Percentiles rank a stretch among this genome's conserved stretches.
phyloP scores from a whole-genome alignment of 176 grass and related monocot species.

The Eragrostis nindensis region DNA sequence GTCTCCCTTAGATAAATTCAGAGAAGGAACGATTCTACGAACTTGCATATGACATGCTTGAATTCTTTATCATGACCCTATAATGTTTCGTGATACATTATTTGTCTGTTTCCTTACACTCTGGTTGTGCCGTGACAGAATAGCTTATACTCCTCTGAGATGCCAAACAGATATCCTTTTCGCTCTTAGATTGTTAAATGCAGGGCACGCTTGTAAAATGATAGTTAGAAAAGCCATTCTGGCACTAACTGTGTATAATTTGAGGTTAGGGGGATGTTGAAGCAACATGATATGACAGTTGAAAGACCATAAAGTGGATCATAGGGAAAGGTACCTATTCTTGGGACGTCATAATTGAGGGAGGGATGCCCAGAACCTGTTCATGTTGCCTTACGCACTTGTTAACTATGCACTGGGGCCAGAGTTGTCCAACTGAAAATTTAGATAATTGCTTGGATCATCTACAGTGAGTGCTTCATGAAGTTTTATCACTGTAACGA shows the following conservation, averaged over 20 bases:
- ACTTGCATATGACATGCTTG: background rate
- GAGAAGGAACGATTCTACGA: background rate
- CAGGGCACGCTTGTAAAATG: background rate
- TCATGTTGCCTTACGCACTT: constrained; percentile 37
- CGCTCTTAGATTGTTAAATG: constrained; percentile 20
- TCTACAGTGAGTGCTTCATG: background rate
- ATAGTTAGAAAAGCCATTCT: constrained; percentile 7
- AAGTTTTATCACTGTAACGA: constrained; percentile 4
- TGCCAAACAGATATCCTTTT: background rate
- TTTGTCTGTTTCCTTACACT: background rate
- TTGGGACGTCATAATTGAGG: constrained; percentile 45
- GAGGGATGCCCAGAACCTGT: constrained; percentile 9
- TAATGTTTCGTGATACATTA: background rate
- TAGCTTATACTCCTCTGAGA: background rate
- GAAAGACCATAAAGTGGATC: constrained; percentile 44
- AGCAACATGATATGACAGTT: constrained; percentile 23
- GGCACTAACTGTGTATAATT: constrained; percentile 21
- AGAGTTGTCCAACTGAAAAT: constrained; percentile 14
- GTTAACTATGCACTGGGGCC: constrained; percentile 34
- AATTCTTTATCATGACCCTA: background rate
- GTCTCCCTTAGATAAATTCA: constrained; percentile 28
- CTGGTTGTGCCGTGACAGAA: background rate
- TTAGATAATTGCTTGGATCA: constrained; percentile 5
- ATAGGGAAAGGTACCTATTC: constrained; percentile 33
- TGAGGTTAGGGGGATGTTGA: constrained; percentile 11